Evolutionary conservation across 75 land plant genomes (phyloP), one percentile per base, ranked within the genome.

Genomic region (Pseudotsuga menziesii): DNA sequence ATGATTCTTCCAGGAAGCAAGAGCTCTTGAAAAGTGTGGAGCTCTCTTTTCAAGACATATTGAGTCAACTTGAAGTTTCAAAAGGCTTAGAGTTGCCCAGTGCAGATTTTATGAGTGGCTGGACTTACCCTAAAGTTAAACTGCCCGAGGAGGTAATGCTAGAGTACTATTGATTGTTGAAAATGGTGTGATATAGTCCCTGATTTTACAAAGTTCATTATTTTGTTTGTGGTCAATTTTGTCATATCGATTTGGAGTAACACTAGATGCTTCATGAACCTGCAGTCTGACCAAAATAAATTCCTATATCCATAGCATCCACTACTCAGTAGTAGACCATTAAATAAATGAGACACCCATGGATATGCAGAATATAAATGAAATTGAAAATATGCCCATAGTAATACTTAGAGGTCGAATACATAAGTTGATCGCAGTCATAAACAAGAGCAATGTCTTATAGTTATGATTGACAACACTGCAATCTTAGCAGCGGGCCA

Each of bases 1-100:
- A 81, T 81, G 79, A 76, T 64, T 80, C 83, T 27, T 77, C 58
- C 41, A 87, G 74, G 76, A 88, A 89, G 74, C 62, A 81, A 77
- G 84, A 87, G 22, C 20, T 80, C 48, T 57, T 91, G 71, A 58
- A 56, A 39, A 62, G 78, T 78, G 5, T 85, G 67, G 73, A 82
- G 60, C 56, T 55, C 56, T 25, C 67, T 32, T 74, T 87, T 39
- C 73, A 76, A 17, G 80, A 74, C 20, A 77, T 76, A 56, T 19
- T 78, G 79, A 85, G 82, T 72, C 59, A 74, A 56, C 77, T 58
- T n/a, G 72, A 70, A 62, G 62, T 60, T 70, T 73, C 19, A 55
- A 73, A 73, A 54, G 36, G 32, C 23, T 73, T 26, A 14, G 32
- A 73, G 75, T 25, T 56, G 57, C 17, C 75, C 26, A 25, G 75